Base-by-base conservation (phyloP, 805 yeast genomes). In the Lipomyces lipofer region DNA sequence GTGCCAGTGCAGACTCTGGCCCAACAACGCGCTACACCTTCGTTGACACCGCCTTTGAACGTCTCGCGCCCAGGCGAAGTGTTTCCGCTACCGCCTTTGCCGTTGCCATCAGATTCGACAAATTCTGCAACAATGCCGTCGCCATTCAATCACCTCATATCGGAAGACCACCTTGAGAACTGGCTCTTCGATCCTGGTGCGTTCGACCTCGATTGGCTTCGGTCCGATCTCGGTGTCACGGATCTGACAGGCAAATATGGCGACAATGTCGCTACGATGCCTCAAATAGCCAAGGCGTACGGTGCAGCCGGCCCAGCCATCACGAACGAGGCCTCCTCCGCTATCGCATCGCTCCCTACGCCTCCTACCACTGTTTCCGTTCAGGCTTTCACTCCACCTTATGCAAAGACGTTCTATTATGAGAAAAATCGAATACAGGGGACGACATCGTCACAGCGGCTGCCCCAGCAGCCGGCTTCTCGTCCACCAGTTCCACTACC, bases 171-270 rank as follows among this genome's bases (percentile, higher is more conserved):
- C n/a, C 17, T 32, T 48, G 59, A 54, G 13, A 42, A 54, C 15
- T 54, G 59, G 59, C 21, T 39, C 22, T 43, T 53, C 30, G 59
- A 54, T 17, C 56, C 59, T 15, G 49, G 39, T 15, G 45, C 24
- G 7, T 42, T 53, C 15, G 59, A 54, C 6, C 38, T 54, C 9
- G 59, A 54, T 38, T 54, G 59, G 59, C 49, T 54, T 9, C 52
- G 55, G n/a, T 28, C 54, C 15, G 55, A 49, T 12, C 39, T 51
- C 8, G 47, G 47, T 9, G 47, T 43, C 25, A 43, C 47, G n/a
- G 47, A 19, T 17, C 17, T 43, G 24, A 19, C 8, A 19, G 33
- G 21, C 24, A 29, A 12, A 4, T 21, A 5, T 25, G 24, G 15
- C 28, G 5, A 17, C n/a, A 24, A 12, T 15, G 28, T 4, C 13